Evolutionary conservation across 306 rosid species (phyloP).

Genomic region (Vigna unguiculata): DNA sequence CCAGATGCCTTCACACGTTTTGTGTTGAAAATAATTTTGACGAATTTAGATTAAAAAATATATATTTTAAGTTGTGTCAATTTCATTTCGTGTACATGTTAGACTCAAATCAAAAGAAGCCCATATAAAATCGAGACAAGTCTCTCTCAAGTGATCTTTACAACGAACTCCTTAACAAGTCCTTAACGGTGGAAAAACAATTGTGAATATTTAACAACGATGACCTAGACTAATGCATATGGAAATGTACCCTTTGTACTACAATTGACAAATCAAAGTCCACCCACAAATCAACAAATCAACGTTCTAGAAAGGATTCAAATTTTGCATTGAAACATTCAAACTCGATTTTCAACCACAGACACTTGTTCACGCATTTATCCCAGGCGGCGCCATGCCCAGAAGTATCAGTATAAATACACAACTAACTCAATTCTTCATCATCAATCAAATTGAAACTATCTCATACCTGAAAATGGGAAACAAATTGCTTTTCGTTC

Average conservation of each 20-base stretch:
- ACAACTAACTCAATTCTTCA: neutral
- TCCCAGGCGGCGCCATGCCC: neutral
- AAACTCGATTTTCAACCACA: neutral
- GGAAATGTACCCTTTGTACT: neutral
- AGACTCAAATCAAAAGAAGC: too few species aligned
- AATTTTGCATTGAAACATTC: constrained; percentile 21
- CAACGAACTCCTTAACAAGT: too few species aligned
- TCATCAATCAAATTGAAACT: neutral
- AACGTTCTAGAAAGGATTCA: neutral
- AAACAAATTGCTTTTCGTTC: constrained; percentile 3
- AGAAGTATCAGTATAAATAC: constrained; percentile 34
- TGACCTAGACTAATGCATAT: neutral
- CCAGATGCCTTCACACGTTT: neutral
- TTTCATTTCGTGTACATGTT: too few species aligned
- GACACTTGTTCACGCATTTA: neutral
- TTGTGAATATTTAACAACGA: too few species aligned
- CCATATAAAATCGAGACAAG: too few species aligned
- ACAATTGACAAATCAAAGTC: constrained; percentile 26
- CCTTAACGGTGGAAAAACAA: too few species aligned
- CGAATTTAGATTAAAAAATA: neutral
- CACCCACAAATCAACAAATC: neutral
- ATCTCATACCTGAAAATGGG: neutral
- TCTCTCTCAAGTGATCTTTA: too few species aligned
- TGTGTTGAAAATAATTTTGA: neutral
- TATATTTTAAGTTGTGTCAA: neutral